Percentiles rank a stretch among this genome's conserved stretches.
phyloP scores from a whole-genome alignment of 148 eudicot species.

The Vaccinium myrtillus region DNA sequence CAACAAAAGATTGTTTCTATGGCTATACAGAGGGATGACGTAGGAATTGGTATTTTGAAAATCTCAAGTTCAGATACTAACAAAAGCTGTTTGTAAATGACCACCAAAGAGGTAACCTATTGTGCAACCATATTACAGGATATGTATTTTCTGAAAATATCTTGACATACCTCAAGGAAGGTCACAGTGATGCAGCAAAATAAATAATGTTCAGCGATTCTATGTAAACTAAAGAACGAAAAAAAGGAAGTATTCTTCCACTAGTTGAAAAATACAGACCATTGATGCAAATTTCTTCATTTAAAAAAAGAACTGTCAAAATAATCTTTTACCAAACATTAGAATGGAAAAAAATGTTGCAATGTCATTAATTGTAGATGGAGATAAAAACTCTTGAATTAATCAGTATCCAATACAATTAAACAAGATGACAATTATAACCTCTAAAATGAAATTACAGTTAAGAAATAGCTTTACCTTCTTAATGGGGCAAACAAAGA shows the following conservation, averaged over 20 bases:
- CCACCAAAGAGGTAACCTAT: neutral
- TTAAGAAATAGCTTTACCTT: neutral
- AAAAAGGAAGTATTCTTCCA: neutral
- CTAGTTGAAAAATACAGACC: neutral
- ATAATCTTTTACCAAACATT: too few species aligned
- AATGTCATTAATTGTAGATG: neutral
- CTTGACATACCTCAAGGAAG: neutral
- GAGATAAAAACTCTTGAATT: neutral
- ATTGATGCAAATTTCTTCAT: too few species aligned
- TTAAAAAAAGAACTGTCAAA: too few species aligned
- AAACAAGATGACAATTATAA: neutral
- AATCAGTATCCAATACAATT: neutral
- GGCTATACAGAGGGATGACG: neutral
- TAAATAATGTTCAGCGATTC: neutral
- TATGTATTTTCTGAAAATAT: neutral
- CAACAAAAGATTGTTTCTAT: neutral
- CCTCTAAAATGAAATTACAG: neutral
- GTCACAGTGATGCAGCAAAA: neutral
- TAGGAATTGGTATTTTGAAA: neutral
- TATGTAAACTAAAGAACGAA: neutral
- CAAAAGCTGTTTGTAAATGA: neutral
- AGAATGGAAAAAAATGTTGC: neutral
- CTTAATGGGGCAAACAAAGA: conserved; percentile 17
- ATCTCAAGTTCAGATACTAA: neutral
- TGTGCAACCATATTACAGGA: neutral